These are phyloP conservation scores for Boletus vinaceobasis DNA, from an alignment of 768 basidiomycete species.

Conservation along the genomic window DNA sequence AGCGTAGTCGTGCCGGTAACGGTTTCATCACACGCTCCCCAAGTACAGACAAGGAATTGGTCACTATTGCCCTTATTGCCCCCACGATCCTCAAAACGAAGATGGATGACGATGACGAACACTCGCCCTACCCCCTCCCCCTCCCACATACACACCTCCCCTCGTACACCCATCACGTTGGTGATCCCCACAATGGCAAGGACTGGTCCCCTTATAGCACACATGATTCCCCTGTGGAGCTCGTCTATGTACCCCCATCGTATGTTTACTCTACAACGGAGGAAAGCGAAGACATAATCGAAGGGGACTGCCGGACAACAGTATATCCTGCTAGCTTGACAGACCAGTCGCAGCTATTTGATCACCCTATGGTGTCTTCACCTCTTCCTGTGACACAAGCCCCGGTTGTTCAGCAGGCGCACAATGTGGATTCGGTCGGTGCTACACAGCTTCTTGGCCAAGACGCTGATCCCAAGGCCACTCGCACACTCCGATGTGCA, in stretches of 20 bases:
- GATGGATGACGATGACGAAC: conserved; percentile 45
- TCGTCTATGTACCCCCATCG: conserved; percentile 66
- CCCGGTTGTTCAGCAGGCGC: conserved; percentile 2
- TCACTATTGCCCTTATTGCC: conserved; percentile 71
- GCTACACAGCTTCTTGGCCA: conserved; percentile 18
- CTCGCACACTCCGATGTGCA: conserved; percentile 12
- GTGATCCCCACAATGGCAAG: conserved; percentile 5
- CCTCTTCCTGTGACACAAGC: conserved; percentile 1
- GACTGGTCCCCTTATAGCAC: conserved; percentile 19
- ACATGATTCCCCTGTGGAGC: conserved; percentile 56
- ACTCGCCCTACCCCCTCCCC: conserved; percentile 8
- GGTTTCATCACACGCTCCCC: conserved; percentile 37
- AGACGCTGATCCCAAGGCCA: conserved; percentile 14
- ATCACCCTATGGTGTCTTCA: conserved; percentile 10
- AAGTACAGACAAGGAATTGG: conserved; percentile 45
- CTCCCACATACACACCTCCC: conserved; percentile 12
- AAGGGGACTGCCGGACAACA: conserved; percentile 18
- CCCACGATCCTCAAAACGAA: conserved; percentile 86
- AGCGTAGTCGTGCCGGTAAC: conserved; percentile 38
- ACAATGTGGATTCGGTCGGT: conserved; percentile 6
- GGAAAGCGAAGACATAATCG: conserved; percentile 18
- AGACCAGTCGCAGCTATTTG: conserved; percentile 12
- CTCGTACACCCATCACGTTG: conserved; percentile 1
- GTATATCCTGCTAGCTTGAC: conserved; percentile 15
- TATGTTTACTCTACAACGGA: conserved; percentile 24